phyloP scores from a whole-genome alignment of 1,284 basidiomycete species.

The Cryptococcus wingfieldii region DNA sequence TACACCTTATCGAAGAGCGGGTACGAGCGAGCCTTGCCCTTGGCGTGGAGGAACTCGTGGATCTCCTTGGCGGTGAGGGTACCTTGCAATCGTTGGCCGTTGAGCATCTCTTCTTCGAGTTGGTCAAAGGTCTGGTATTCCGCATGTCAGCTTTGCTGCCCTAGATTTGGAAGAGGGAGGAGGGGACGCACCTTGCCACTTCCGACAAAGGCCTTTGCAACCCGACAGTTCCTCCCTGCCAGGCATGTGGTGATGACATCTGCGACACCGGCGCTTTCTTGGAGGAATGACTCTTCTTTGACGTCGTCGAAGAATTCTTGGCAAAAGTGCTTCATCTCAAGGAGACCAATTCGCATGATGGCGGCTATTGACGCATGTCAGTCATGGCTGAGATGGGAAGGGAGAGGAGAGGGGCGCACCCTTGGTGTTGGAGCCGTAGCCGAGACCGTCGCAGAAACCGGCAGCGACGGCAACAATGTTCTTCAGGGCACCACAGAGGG shows the following conservation, averaged over 20 bases:
- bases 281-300: conserved; percentile 54
- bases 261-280: conserved; percentile 53
- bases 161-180: neutral
- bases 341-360: conserved; percentile 56
- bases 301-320: conserved; percentile 56
- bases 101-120: conserved; percentile 56
- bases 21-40: conserved; percentile 52
- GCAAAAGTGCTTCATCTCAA: conserved; percentile 53
- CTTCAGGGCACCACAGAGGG: conserved; percentile 58
- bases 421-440: conserved; percentile 58
- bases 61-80: conserved; percentile 53
- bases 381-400: neutral
- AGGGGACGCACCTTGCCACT: conserved; percentile 45
- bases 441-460: conserved; percentile 56
- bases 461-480: conserved; percentile 58
- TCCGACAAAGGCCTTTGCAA: conserved; percentile 52
- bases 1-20: conserved; percentile 56
- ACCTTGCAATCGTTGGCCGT: conserved; percentile 57
- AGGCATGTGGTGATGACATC: conserved; percentile 56
- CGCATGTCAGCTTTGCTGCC: neutral
- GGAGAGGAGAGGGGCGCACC: conserved; percentile 31
- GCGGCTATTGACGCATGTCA: conserved; percentile 44
- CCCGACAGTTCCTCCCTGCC: conserved; percentile 55
- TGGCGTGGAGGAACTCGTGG: conserved; percentile 53
- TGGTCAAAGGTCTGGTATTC: conserved; percentile 49